Conservation (phyloP, 306 rosid genomes). For the Acacia acuminata region DNA sequence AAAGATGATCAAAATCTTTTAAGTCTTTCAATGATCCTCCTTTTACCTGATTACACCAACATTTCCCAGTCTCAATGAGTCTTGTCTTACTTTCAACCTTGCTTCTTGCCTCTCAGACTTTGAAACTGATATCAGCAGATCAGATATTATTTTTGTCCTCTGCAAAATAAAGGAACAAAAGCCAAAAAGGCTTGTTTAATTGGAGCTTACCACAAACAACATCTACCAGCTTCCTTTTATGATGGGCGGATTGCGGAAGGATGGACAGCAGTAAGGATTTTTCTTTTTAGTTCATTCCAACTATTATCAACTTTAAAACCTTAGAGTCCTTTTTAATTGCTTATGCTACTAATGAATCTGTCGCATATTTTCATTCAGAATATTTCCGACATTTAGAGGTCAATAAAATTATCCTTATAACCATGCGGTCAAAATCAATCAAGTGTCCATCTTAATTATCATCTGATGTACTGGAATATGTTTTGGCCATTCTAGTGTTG, state of each 20-base stretch:
- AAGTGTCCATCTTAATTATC: not conserved
- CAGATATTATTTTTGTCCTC: constrained; percentile 91
- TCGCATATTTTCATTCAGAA: not conserved
- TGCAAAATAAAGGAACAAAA: constrained; percentile 48
- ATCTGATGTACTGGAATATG: not conserved
- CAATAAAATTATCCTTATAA: not conserved
- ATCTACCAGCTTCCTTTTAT: not conserved
- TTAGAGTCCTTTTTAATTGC: not conserved
- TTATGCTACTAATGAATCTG: not conserved
- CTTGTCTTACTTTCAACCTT: constrained; percentile 95
- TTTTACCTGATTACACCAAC: constrained; percentile 92
- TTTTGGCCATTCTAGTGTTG: not conserved
- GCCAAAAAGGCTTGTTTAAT: constrained; percentile 28
- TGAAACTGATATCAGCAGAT: constrained; percentile 93
- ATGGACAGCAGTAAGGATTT: not conserved
- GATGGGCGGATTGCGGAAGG: not conserved
- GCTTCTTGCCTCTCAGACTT: constrained; percentile 98
- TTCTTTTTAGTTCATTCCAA: constrained; percentile 19
- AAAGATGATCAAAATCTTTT: constrained; percentile 7
- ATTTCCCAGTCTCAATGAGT: constrained; percentile 95
- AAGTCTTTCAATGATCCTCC: constrained; percentile 6
- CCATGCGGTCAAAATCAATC: not conserved
- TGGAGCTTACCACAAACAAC: constrained; percentile 12
- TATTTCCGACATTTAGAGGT: not conserved
- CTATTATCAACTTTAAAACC: not conserved